A percentile compares a stretch with the other conserved stretches of the same genome.
These are phyloP conservation scores for Oryza australiensis DNA, from an alignment of 176 grass and related monocot species.

Conservation along the genomic window DNA sequence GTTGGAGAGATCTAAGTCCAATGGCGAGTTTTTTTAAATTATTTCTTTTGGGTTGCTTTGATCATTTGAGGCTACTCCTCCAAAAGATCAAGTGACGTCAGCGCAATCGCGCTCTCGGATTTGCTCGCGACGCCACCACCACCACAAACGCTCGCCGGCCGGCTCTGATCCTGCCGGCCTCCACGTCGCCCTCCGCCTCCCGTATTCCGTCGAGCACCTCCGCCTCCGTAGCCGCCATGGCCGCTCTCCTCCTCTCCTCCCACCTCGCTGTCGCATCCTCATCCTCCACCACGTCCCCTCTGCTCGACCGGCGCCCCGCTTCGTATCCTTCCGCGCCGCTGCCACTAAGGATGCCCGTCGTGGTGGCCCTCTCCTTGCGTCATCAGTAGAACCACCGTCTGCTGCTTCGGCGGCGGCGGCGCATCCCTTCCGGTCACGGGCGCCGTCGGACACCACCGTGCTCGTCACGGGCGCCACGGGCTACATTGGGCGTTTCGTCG, in stretches of 20 bases:
- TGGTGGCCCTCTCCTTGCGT: slow-evolving; percentile 21
- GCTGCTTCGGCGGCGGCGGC: not conserved
- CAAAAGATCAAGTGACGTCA: not conserved
- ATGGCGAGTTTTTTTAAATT: no score
- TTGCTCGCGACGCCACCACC: slow-evolving; percentile 15
- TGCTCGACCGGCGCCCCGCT: slow-evolving; percentile 12
- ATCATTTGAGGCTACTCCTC: not conserved
- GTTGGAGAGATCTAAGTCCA: not conserved
- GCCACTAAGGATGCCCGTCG: not conserved
- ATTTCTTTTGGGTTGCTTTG: not conserved
- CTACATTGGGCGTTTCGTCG: slow-evolving; percentile 82
- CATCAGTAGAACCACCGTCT: not conserved
- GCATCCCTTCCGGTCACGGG: slow-evolving; percentile 49
- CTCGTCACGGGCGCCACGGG: slow-evolving; percentile 82
- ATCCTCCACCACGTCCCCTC: not conserved
- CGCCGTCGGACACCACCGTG: slow-evolving; percentile 63
- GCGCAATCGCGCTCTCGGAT: slow-evolving; percentile 24
- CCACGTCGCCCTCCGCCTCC: slow-evolving; percentile 3
- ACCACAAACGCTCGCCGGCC: slow-evolving; percentile 39
- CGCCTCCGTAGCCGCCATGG: slow-evolving; percentile 38
- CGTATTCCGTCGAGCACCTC: slow-evolving; percentile 29
- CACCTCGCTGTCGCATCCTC: not conserved
- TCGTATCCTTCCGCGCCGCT: slow-evolving; percentile 25
- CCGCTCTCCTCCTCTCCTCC: slow-evolving; percentile 42
- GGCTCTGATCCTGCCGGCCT: not conserved